Evolutionary conservation across 1,284 basidiomycete species (phyloP).

Genomic region (Fomitiporia mediterranea): DNA sequence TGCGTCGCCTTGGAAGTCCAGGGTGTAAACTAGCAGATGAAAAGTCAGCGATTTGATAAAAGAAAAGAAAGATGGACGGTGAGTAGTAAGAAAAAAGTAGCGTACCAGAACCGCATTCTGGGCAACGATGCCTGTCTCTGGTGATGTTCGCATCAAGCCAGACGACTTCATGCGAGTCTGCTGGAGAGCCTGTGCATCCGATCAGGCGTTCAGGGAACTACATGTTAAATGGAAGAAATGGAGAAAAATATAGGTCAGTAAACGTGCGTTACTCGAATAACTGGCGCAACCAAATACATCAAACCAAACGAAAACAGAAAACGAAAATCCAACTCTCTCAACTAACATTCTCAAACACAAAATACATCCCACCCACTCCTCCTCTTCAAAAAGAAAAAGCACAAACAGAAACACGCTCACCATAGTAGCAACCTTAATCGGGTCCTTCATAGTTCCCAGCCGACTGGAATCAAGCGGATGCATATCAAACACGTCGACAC

Average conservation of each 20-base stretch:
- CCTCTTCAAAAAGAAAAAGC: constrained; percentile 10
- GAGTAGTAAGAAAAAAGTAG: constrained; percentile 16
- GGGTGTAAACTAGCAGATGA: constrained; percentile 19
- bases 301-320: neutral
- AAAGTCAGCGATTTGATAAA: neutral
- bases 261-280: too few relatives aligned
- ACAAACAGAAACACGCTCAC: constrained; percentile 50
- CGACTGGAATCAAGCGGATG: constrained; percentile 82
- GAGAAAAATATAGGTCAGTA: constrained; percentile 27
- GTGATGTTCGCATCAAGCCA: constrained; percentile 74
- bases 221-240: constrained; percentile 16
- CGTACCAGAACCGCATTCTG: constrained; percentile 86
- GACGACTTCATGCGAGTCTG: constrained; percentile 86
- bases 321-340: neutral
- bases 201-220: constrained; percentile 79
- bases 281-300: too few relatives aligned
- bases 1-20: constrained; percentile 18
- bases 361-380: neutral
- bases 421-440: constrained; percentile 83
- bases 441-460: constrained; percentile 84
- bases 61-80: neutral
- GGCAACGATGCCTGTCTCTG: constrained; percentile 71
- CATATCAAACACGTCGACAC: constrained; percentile 88
- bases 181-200: constrained; percentile 89
- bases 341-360: constrained; percentile 24